Evolutionary conservation across 495 filamentous ascomycete genomes (phyloP), one percentile per base, ranked within the genome.

Genomic region (Daldinia concentrica): DNA sequence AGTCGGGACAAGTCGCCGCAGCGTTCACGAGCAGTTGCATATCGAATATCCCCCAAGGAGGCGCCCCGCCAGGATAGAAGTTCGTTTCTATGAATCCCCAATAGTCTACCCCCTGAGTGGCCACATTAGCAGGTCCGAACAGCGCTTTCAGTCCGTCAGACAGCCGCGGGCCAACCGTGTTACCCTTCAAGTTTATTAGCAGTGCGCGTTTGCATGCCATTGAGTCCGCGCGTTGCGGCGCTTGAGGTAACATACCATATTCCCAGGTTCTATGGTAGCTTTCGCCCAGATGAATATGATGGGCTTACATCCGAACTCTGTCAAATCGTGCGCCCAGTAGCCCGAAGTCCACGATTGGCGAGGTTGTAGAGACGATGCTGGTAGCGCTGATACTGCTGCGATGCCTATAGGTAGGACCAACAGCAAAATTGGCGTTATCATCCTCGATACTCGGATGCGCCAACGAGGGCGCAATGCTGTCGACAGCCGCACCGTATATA

Each of bases 211-310:
- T 37, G 17, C 68, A 58, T 17, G 32, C 3, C 8, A 11, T 34
- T 12, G 1, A 1, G 32, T 2, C 9, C 11, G 9, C 32, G 32
- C 32, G 3, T 34, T 34, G 45, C 64, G 6, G 3, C 12, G 8
- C 22, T n/a, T 19, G 9, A 24, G n/a, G 55, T 19, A 29, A 58
- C 72, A 29, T 79, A 85, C 84, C 83, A 85, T 82, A 72, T 86
- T 85, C n/a, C 83, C 84, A 4, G 77, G 58, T 58, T 85, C 84
- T 17, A 79, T 82, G 7, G 83, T 84, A 3, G 82, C 84, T 64
- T 83, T 81, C 0, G 84, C 84, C 59, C 82, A 85, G 51, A 84
- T 79, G 22, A 86, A 79, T 57, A 81, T 78, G 19, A 83, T 78
- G 12, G 78, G 77, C 56, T 74, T 78, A 64, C 83, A 86, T n/a